These are phyloP conservation scores for Leptodermis oblonga DNA, from an alignment of 257 asterid species.

Conservation along the genomic window DNA sequence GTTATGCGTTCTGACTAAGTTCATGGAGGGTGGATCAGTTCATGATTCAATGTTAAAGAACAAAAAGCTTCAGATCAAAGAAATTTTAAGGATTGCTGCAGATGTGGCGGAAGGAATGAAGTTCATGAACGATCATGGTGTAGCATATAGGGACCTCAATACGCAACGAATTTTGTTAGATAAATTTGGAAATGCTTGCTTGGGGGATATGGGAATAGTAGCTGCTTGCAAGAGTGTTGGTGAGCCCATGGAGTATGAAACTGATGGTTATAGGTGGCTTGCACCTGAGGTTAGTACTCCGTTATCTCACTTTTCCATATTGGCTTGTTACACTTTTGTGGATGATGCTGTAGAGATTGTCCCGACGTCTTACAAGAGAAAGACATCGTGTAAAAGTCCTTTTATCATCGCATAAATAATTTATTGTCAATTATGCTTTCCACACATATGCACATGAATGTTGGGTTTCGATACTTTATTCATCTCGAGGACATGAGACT, in stretches of 20 bases:
- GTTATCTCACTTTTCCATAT: not conserved
- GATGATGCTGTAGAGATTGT: not conserved
- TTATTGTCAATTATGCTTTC: not conserved
- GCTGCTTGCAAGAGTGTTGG: conserved; percentile 78
- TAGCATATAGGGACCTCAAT: conserved; percentile 80
- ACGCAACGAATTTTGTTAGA: conserved; percentile 79
- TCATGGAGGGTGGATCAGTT: conserved; percentile 89
- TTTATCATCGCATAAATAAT: not conserved
- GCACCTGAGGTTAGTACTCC: conserved; percentile 90
- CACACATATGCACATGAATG: not conserved
- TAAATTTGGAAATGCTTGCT: conserved; percentile 82
- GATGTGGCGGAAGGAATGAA: conserved; percentile 86
- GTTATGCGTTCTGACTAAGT: conserved; percentile 76
- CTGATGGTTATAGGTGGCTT: conserved; percentile 97
- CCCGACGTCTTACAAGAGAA: not conserved
- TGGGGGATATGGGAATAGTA: conserved; percentile 94
- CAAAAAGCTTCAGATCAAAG: conserved; percentile 71
- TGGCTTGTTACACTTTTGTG: not conserved
- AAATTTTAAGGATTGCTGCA: conserved; percentile 56
- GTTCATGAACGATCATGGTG: conserved; percentile 93
- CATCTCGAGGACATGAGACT: not conserved
- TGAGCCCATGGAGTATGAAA: conserved; percentile 96
- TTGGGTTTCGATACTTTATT: not conserved
- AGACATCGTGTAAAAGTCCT: not conserved
- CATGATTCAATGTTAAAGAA: conserved; percentile 68